Conservation (phyloP, 2,329 filamentous ascomycete genomes). For the Zalaria obscura region DNA sequence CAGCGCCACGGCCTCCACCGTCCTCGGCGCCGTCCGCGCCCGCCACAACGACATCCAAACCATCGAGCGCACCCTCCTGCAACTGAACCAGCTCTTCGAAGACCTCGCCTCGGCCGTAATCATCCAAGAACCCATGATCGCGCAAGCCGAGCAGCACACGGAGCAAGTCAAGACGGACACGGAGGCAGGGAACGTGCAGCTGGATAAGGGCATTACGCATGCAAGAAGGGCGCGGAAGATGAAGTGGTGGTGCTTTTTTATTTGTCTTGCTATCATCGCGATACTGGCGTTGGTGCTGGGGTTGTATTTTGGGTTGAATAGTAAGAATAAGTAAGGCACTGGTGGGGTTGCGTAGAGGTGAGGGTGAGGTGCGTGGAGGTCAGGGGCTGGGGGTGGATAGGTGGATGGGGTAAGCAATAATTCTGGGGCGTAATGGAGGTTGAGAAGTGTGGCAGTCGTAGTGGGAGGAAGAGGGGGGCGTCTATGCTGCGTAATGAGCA, state of each 20-base stretch:
- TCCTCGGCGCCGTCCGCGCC: constrained; percentile 65
- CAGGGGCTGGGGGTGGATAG: too few relatives aligned
- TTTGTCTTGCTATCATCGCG: constrained; percentile 34
- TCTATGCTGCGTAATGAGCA: too few relatives aligned
- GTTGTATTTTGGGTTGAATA: constrained; percentile 29
- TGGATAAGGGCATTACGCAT: constrained; percentile 52
- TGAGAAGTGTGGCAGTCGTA: too few relatives aligned
- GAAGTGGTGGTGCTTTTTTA: constrained; percentile 67
- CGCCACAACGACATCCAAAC: constrained; percentile 72
- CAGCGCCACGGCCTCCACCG: constrained; percentile 55
- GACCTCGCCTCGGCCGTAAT: constrained; percentile 63
- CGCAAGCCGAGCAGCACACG: constrained; percentile 50
- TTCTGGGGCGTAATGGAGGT: too few relatives aligned
- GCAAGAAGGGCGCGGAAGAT: constrained; percentile 56
- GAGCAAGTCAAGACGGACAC: constrained; percentile 52
- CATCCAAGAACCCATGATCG: constrained; percentile 52
- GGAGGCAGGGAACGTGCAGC: constrained; percentile 53
- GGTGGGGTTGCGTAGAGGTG: too few relatives aligned
- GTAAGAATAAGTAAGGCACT: neutral
- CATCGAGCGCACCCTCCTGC: constrained; percentile 61
- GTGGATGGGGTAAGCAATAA: too few relatives aligned
- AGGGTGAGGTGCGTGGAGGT: too few relatives aligned
- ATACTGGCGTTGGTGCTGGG: constrained; percentile 37
- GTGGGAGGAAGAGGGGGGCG: too few relatives aligned
- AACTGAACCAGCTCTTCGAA: constrained; percentile 57